Conservation (phyloP, 1,139 yeast genomes). For the Zhuliangozyma blackwelliae region DNA sequence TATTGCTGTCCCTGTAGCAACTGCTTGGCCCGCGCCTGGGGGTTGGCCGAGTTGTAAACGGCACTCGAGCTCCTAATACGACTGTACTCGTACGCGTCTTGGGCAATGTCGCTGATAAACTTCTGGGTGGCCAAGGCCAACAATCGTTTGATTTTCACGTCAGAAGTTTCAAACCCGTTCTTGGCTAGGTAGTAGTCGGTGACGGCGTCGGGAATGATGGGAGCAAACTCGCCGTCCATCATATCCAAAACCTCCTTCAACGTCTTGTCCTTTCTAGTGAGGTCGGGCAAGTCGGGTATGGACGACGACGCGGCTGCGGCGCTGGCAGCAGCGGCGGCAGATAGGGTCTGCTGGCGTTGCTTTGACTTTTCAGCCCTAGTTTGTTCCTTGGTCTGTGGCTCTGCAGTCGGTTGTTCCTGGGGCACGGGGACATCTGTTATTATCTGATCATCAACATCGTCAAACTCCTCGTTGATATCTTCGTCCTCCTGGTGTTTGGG, state of each 20-base stretch:
- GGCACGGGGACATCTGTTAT: constrained; percentile 1
- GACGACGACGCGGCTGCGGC: constrained; percentile 10
- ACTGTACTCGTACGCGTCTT: constrained; percentile 94
- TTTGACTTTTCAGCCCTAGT: constrained; percentile 9
- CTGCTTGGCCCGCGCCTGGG: constrained; percentile 82
- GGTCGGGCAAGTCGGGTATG: constrained; percentile 59
- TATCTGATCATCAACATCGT: constrained; percentile 21
- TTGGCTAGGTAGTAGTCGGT: constrained; percentile 88
- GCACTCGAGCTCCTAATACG: constrained; percentile 83
- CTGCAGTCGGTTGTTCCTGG: constrained; percentile 3
- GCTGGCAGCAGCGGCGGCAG: constrained; percentile 8
- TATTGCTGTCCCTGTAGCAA: constrained; percentile 64
- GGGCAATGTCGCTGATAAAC: constrained; percentile 89
- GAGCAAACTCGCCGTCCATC: constrained; percentile 88
- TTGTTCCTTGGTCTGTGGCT: constrained; percentile 3
- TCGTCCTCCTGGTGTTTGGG: constrained; percentile 5
- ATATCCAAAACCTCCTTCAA: constrained; percentile 78
- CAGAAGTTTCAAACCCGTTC: constrained; percentile 84
- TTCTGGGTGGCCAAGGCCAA: constrained; percentile 95
- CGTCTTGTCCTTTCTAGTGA: constrained; percentile 81
- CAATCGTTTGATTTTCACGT: constrained; percentile 74
- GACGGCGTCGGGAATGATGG: constrained; percentile 97
- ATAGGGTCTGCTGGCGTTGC: constrained; percentile 8
- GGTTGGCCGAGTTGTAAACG: constrained; percentile 78
- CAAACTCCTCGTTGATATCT: constrained; percentile 25